Evolutionary conservation across 1,139 yeast genomes (phyloP).

Genomic region (Geotrichum bryndzae): DNA sequence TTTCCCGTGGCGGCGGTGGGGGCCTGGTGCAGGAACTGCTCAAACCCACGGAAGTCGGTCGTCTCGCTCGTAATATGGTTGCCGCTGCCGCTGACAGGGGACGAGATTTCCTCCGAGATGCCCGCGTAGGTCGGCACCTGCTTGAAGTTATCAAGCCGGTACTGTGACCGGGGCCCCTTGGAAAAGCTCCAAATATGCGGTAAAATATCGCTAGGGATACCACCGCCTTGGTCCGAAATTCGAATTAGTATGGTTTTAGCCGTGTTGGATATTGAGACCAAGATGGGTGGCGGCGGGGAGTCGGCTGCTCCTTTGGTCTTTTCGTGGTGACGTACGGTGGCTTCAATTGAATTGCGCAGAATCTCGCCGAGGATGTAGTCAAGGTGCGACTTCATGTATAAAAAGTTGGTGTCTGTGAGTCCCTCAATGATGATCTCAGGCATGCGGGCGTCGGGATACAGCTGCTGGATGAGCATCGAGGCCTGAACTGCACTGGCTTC

Average conservation of each 20-base stretch:
- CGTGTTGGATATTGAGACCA: slow-evolving; percentile 63
- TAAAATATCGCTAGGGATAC: slow-evolving; percentile 54
- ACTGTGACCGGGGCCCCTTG: slow-evolving; percentile 32
- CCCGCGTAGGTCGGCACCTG: slow-evolving; percentile 40
- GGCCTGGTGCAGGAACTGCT: neutral
- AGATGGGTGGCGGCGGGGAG: slow-evolving; percentile 53
- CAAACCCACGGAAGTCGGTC: neutral
- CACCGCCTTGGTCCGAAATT: slow-evolving; percentile 88
- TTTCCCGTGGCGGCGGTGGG: neutral
- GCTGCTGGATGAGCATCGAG: slow-evolving; percentile 34
- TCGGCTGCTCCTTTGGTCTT: slow-evolving; percentile 28
- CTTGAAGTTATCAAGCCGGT: slow-evolving; percentile 30
- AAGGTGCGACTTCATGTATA: slow-evolving; percentile 79
- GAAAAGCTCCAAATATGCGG: slow-evolving; percentile 73
- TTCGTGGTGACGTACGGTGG: slow-evolving; percentile 51
- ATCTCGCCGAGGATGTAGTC: slow-evolving; percentile 84
- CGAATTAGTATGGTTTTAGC: slow-evolving; percentile 65
- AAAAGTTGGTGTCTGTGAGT: slow-evolving; percentile 51
- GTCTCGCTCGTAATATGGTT: neutral
- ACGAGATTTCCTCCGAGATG: slow-evolving; percentile 28
- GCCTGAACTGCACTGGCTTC: slow-evolving; percentile 50
- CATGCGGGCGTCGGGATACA: slow-evolving; percentile 51
- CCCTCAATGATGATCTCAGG: slow-evolving; percentile 78
- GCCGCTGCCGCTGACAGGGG: neutral
- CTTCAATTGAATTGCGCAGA: slow-evolving; percentile 75